Evolutionary conservation across 768 basidiomycete genomes (phyloP).

Genomic region (Rhodosporidiobolus odoratus): DNA sequence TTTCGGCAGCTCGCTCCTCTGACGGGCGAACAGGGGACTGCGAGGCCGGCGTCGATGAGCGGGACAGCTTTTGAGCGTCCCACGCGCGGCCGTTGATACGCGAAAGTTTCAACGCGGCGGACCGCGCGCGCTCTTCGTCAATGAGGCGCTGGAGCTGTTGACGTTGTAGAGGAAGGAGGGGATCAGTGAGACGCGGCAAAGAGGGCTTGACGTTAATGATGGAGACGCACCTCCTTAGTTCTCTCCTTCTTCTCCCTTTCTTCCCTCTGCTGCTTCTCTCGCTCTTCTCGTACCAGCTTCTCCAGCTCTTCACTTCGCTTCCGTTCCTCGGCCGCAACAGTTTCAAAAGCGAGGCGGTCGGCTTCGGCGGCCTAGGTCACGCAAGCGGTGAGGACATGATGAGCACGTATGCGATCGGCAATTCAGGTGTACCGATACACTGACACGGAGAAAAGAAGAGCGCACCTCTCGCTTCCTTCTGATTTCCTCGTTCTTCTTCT

Average conservation of each 20-base stretch:
- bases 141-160: constrained; percentile 22
- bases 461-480: not conserved
- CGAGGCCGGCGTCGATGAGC: not conserved
- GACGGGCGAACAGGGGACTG: not conserved
- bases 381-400: not conserved
- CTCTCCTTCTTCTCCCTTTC: not conserved
- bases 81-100: constrained; percentile 13
- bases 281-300: not conserved
- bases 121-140: constrained; percentile 20
- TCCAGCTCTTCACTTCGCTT: not conserved
- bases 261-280: not conserved
- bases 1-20: not conserved
- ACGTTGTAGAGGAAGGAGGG: too few relatives aligned
- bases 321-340: not conserved
- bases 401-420: too few relatives aligned
- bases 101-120: constrained; percentile 24
- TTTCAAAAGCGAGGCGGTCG: constrained; percentile 9
- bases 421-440: too few relatives aligned
- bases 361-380: constrained; percentile 5
- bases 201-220: not conserved
- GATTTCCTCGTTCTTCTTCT: constrained; percentile 11
- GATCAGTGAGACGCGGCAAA: too few relatives aligned
- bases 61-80: constrained; percentile 23
- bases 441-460: not conserved
- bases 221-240: constrained; percentile 3